Percentiles rank a stretch among this genome's conserved stretches.
Evolutionary conservation across 2,329 filamentous ascomycete genomes (phyloP).

Genomic region (Graphium sp.): DNA sequence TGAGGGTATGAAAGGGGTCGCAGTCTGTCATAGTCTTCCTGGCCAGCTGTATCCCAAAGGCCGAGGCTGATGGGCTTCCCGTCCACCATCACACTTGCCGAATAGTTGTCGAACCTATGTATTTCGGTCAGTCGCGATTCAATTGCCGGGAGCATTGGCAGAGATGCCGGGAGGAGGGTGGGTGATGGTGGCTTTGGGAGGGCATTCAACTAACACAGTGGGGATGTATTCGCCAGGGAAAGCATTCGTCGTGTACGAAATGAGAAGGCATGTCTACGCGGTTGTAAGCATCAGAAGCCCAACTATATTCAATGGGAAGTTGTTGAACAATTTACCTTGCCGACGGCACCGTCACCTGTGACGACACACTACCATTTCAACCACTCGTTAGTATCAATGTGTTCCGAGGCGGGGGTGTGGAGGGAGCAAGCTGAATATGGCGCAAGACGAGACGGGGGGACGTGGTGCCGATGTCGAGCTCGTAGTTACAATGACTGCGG

Average conservation of each 20-base stretch:
- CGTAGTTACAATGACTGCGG: conserved; percentile 8
- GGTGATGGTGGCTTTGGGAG: background rate
- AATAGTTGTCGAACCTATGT: conserved; percentile 91
- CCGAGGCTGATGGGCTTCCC: conserved; percentile 94
- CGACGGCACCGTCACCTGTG: conserved; percentile 96
- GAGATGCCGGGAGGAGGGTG: background rate
- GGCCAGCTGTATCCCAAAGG: conserved; percentile 95
- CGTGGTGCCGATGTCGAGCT: conserved; percentile 8
- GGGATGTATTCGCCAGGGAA: conserved; percentile 99
- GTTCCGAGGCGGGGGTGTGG: conserved; percentile 6
- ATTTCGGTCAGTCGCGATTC: conserved; percentile 6
- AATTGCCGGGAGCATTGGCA: background rate
- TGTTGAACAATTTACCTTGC: conserved; percentile 53
- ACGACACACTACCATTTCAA: conserved; percentile 64
- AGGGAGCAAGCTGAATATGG: conserved; percentile 2
- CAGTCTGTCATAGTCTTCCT: conserved; percentile 95
- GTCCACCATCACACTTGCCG: conserved; percentile 97
- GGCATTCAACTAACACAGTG: conserved; percentile 60
- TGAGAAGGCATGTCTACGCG: conserved; percentile 83
- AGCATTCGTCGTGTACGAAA: conserved; percentile 98
- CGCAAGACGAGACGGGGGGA: conserved; percentile 5
- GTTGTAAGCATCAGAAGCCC: conserved; percentile 12
- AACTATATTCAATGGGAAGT: conserved; percentile 3
- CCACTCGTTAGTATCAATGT: conserved; percentile 18
- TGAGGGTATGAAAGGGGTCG: conserved; percentile 93